Base-by-base conservation (phyloP, 2,329 filamentous ascomycete species). In the Claviceps paspali region DNA sequence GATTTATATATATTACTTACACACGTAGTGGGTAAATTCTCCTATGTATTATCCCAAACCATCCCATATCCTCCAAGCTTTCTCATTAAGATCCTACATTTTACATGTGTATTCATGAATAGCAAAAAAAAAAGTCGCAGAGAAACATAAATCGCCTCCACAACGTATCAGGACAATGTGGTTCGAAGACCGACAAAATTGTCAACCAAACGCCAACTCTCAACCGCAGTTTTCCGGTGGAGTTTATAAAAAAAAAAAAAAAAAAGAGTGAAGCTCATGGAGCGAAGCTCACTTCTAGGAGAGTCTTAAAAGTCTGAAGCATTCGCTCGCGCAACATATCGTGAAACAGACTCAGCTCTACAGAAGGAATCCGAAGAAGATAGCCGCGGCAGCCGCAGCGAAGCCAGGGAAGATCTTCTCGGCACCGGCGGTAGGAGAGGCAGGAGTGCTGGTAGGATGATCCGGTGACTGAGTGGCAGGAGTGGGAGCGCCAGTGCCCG, bases 401-500 rank as follows among this genome's bases (percentile, higher is more conserved):
- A 43, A 21, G 7, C 40, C 41, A 11, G 41, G 45, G 7, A 44
- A 7, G 8, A 41, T 18, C 37, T 34, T 45, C 6, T 42, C 22
- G 21, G 41, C 42, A 14, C 35, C 41, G 18, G 24, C 39, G 29
- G 37, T 29, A 6, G 38, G 40, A 11, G 30, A 21, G 41, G 62
- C 61, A n/a, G 41, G 39, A n/a, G 36, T 37, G 21, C 19, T 38
- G 33, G 38, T 31, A 6, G 38, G 27, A 7, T n/a, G 12, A 3
- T 29, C 27, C 5, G 21, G 8, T 4, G 8, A 5, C 52, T 70
- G 63, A 50, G 61, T 66, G 29, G 69, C 38, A 8, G 44, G 40
- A 23, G 64, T 50, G 3, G 64, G 50, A 2, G 56, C 50, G 4
- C 60, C 51, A 0, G 49, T 52, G 0, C 64, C 67, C 5, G 64